These are phyloP conservation scores for Albatrellus ellisii DNA, from an alignment of 768 basidiomycete genomes.

Conservation along the genomic window DNA sequence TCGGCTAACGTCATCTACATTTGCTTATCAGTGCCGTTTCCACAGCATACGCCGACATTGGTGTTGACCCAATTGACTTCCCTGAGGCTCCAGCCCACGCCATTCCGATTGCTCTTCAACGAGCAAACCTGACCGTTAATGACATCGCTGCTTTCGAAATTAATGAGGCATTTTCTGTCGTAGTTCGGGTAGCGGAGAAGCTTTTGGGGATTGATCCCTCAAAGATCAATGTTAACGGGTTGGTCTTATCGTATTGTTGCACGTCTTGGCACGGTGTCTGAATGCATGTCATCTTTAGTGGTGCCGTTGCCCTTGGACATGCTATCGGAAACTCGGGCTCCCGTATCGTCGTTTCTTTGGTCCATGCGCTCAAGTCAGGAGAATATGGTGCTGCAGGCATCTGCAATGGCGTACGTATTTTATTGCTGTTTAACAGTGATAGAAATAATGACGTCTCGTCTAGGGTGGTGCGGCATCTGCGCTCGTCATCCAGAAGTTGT, in stretches of 20 bases:
- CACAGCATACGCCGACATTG: slow-evolving; percentile 90
- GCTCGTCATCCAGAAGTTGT: slow-evolving; percentile 79
- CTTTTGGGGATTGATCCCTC: slow-evolving; percentile 69
- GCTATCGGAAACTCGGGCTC: slow-evolving; percentile 95
- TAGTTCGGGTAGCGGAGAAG: slow-evolving; percentile 85
- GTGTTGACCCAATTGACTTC: slow-evolving; percentile 95
- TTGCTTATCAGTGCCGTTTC: neutral
- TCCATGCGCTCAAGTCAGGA: slow-evolving; percentile 83
- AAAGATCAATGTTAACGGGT: slow-evolving; percentile 89
- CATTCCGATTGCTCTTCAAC: slow-evolving; percentile 76
- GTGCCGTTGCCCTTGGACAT: slow-evolving; percentile 92
- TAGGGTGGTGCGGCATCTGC: slow-evolving; percentile 91
- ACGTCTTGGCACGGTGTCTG: neutral
- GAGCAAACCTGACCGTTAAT: slow-evolving; percentile 66
- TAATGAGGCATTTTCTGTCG: slow-evolving; percentile 97
- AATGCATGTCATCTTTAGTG: slow-evolving; percentile 34
- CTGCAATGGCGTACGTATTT: slow-evolving; percentile 80
- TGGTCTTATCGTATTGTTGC: slow-evolving; percentile 19
- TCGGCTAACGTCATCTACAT: slow-evolving; percentile 2
- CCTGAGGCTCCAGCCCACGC: slow-evolving; percentile 90
- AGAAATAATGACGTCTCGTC: slow-evolving; percentile 10
- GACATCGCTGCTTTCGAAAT: slow-evolving; percentile 92
- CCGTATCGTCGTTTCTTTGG: slow-evolving; percentile 85
- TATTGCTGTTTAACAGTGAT: neutral
- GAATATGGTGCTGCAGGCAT: slow-evolving; percentile 94